Base-by-base conservation (phyloP, 2,329 filamentous ascomycete genomes). In the Xylariaceae sp. region DNA sequence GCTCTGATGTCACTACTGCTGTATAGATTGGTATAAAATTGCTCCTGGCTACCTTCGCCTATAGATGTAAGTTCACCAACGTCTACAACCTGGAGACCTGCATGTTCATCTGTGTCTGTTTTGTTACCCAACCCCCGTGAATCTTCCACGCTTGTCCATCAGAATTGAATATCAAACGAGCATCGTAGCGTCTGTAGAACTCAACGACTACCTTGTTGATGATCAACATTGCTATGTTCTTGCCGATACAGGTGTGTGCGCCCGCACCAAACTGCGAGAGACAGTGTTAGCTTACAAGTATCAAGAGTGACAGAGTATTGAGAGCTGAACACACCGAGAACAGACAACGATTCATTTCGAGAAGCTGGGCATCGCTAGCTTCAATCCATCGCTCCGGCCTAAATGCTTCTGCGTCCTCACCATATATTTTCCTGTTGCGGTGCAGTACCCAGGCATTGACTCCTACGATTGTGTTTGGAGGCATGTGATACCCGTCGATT, bases 111-210 rank as follows among this genome's bases (percentile, higher is more conserved):
- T 17, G 43, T 4, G 50, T 54, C 24, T 58, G 56, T 23, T 58
- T 58, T 3, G 56, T 58, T 12, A 58, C 56, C 50, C 56, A 58
- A 26, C 50, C 54, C 16, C 43, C 56, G n/a, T 54, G 56, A 31
- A 58, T 23, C 33, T 51, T 53, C 55, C 48, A 58, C 28, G 16
- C 24, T 14, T 43, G 33, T 11, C 37, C 36, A 11, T 47, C 47
- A 7, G 28, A 12, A 19, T 40, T n/a, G 9, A 44, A 49, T 19
- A 49, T n/a, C 29, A 19, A 16, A 7, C 12, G 7, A 11, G 55
- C 49, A 31, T 53, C 36, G 19, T 29, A 58, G 6, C 33, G 29
- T 14, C 51, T 9, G 16, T 40, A 50, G 23, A 50, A 50, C 14
- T 50, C 47, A 39, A 50, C 47, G 7, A 50, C 33, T 2, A 48